Base-by-base conservation (phyloP, 2,329 filamentous ascomycete genomes). In the Knoxdaviesia capensis region DNA sequence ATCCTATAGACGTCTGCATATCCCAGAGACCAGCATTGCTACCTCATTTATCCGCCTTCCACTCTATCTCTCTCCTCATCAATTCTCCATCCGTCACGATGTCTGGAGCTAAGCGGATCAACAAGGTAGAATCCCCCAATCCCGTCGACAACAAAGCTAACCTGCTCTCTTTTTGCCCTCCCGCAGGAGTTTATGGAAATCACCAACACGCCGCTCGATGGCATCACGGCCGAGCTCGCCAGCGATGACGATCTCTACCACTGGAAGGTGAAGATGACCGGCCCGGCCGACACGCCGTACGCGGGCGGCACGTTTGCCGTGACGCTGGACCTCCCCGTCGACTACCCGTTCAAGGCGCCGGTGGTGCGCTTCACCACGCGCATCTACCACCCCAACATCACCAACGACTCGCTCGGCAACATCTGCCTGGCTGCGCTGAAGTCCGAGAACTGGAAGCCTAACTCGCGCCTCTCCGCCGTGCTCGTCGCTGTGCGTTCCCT, bases 301-400 rank as follows among this genome's bases (percentile, higher is more conserved):
- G 53, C 58, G 66, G 77, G 75, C 51, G 86, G 86, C 53, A 64
- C 63, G 49, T 94, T 85, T 70, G 72, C 73, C 49, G 62, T 94
- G 46, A 61, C 77, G 47, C 66, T 94, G 50, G 68, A 61, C 36
- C 74, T 94, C 7, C 85, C 86, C 9, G 62, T 66, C 51, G 79
- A 85, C 53, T 94, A 93, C 65, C 86, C 86, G 34, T 94, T 93
- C 75, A 90, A 90, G 61, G 76, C 85, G 28, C 86, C 86, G 10
- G 65, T 70, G 46, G 69, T 93, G 51, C 75, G 70, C 54, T 93
- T 94, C 69, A 64, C 67, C 49, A 94, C 86, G 41, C 88, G 87
- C 62, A 82, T 94, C 66, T 94, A 93, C 71, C 87, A 94, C 64
- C 86, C 87, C 38, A 94, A 94, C 62, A 74, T 94, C 45, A 85